Conservation (phyloP, 805 yeast species). For the Candida andamanensis region DNA sequence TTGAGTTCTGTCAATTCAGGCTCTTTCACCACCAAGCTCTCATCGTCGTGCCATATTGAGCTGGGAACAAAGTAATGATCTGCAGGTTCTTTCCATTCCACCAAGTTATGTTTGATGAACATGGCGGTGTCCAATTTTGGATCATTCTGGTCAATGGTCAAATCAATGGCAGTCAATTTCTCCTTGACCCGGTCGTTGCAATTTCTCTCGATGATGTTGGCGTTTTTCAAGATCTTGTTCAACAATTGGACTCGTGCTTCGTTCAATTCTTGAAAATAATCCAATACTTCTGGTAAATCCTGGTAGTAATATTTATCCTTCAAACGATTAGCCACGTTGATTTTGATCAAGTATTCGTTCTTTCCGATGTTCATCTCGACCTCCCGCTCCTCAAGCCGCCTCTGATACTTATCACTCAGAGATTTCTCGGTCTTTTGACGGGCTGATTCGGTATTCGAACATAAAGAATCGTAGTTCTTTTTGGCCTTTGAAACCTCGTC, state of each 20-base stretch:
- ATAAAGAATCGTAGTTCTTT: slow-evolving; percentile 71
- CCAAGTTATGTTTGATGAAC: slow-evolving; percentile 84
- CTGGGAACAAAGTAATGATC: slow-evolving; percentile 86
- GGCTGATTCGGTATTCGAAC: slow-evolving; percentile 74
- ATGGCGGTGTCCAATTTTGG: slow-evolving; percentile 77
- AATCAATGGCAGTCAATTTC: slow-evolving; percentile 46
- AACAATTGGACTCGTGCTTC: slow-evolving; percentile 70
- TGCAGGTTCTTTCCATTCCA: slow-evolving; percentile 75
- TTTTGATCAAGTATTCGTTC: slow-evolving; percentile 73
- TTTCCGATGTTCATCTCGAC: slow-evolving; percentile 84
- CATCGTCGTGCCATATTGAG: slow-evolving; percentile 97
- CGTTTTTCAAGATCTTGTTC: slow-evolving; percentile 63
- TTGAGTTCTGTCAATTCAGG: slow-evolving; percentile 55
- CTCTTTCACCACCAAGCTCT: slow-evolving; percentile 53
- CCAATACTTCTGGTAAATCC: slow-evolving; percentile 7
- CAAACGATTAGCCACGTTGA: slow-evolving; percentile 80
- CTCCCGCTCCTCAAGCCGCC: slow-evolving; percentile 57
- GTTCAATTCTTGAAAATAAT: slow-evolving; percentile 60
- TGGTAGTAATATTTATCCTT: slow-evolving; percentile 64
- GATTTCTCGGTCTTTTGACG: slow-evolving; percentile 68
- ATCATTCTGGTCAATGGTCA: slow-evolving; percentile 60
- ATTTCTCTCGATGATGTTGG: slow-evolving; percentile 54
- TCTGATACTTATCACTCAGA: slow-evolving; percentile 43
- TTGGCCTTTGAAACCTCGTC: slow-evolving; percentile 61
- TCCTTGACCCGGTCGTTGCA: slow-evolving; percentile 43